Percentiles rank a stretch among this genome's conserved stretches.
Conservation (phyloP, 352 stramenopile genomes). For the Phytophthora tubulina region DNA sequence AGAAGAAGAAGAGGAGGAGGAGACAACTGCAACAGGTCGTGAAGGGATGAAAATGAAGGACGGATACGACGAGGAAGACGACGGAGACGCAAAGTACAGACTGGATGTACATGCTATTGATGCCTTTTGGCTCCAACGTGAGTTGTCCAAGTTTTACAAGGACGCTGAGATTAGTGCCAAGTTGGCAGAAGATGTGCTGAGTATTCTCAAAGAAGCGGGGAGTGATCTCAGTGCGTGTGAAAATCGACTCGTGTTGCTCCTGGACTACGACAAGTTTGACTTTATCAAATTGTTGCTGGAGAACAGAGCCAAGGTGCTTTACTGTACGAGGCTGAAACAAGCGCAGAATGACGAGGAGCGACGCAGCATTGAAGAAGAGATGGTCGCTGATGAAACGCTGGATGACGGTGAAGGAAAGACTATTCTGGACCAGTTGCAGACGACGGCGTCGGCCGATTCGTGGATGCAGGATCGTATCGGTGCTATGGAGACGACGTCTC, state of each 20-base stretch:
- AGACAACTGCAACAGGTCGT: conserved; percentile 17
- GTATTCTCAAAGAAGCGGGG: conserved; percentile 69
- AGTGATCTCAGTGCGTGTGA: conserved; percentile 92
- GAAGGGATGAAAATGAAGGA: conserved; percentile 84
- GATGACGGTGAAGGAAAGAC: conserved; percentile 85
- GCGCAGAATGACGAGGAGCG: conserved; percentile 94
- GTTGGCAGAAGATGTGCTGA: conserved; percentile 93
- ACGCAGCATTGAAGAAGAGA: conserved; percentile 90
- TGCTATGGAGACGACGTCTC: conserved; percentile 85
- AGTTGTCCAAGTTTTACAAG: conserved; percentile 96
- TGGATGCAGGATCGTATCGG: conserved; percentile 95
- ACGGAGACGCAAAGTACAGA: conserved; percentile 70
- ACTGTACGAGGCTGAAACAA: conserved; percentile 97
- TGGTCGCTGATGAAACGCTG: conserved; percentile 85
- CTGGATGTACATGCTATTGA: conserved; percentile 98
- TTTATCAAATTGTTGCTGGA: conserved; percentile 98
- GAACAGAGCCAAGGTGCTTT: conserved; percentile 97
- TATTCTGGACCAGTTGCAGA: conserved; percentile 93
- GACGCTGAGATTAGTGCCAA: conserved; percentile 95
- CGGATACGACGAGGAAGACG: conserved; percentile 72
- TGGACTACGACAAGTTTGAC: conserved; percentile 99
- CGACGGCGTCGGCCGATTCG: conserved; percentile 92
- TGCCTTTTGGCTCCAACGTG: conserved; percentile 98
- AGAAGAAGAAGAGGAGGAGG: conserved; percentile 69
- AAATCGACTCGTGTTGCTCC: conserved; percentile 96